Conservation (phyloP, 2,329 filamentous ascomycete genomes). For the Epichloe festucae region DNA sequence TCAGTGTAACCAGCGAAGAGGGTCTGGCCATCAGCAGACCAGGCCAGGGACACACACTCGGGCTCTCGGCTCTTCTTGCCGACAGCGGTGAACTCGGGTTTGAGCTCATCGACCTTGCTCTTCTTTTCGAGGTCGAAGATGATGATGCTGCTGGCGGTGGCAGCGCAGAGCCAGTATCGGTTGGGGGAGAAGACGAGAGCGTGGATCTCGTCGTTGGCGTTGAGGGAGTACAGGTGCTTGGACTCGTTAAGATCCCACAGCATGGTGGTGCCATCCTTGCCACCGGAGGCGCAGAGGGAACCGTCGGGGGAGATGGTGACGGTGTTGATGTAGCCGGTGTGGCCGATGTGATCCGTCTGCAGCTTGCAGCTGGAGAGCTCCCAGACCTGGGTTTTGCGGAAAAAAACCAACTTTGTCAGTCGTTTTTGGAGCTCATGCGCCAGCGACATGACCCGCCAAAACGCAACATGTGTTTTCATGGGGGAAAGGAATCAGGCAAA, state of each 20-base stretch:
- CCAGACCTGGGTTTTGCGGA: conserved; percentile 70
- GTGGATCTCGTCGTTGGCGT: conserved; percentile 99
- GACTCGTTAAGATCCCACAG: conserved; percentile 99
- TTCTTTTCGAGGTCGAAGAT: conserved; percentile 99
- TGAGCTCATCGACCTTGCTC: conserved; percentile 99
- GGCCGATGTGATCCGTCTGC: conserved; percentile 99
- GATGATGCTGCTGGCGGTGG: conserved; percentile 95
- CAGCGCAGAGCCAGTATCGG: conserved; percentile 99
- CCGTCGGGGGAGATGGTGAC: conserved; percentile 98
- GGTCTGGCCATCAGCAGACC: conserved; percentile 97
- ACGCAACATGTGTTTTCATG: background rate
- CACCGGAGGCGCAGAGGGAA: conserved; percentile 96
- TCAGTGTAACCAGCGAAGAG: conserved; percentile 99
- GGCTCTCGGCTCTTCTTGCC: conserved; percentile 99
- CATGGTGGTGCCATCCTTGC: conserved; percentile 99
- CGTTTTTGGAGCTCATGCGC: background rate
- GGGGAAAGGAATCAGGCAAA: conserved; percentile 53
- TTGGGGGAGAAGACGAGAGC: conserved; percentile 99
- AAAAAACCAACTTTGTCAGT: conserved; percentile 5
- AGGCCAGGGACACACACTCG: conserved; percentile 94
- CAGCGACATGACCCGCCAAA: background rate
- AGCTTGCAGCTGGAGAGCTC: conserved; percentile 98
- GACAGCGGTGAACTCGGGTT: conserved; percentile 93
- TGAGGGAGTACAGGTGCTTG: conserved; percentile 99
- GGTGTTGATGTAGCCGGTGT: conserved; percentile 99